Conservation (phyloP, 768 basidiomycete species). For the Serendipita sp. region DNA sequence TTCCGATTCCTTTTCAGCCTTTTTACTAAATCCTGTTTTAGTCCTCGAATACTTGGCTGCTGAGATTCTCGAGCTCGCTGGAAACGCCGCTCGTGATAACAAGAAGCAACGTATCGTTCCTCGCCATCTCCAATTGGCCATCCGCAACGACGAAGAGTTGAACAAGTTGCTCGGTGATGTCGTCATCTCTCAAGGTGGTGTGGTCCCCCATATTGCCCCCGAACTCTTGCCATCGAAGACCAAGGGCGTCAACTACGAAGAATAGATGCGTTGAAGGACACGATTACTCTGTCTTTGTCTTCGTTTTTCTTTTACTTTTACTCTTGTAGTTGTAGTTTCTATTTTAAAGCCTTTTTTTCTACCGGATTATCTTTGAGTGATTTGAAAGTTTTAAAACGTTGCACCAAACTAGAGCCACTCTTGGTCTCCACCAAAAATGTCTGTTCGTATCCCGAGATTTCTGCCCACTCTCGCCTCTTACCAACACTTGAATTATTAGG, state of each 20-base stretch:
- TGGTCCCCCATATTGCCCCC: constrained; percentile 63
- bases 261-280: neutral
- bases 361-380: neutral
- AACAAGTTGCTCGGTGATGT: constrained; percentile 24
- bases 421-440: no score
- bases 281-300: no score
- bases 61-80: constrained; percentile 85
- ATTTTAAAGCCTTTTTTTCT: neutral
- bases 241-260: constrained; percentile 24
- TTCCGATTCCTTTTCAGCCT: constrained; percentile 16
- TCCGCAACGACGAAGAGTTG: constrained; percentile 79
- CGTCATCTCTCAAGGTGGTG: constrained; percentile 84
- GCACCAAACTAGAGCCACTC: no score
- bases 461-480: neutral
- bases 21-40: constrained; percentile 56
- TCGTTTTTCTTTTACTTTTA: neutral
- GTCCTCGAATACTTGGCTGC: constrained; percentile 86
- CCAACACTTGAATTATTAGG: constrained; percentile 25
- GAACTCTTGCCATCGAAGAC: constrained; percentile 41
- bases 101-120: constrained; percentile 93
- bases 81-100: constrained; percentile 77
- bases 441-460: no score
- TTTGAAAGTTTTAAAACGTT: no score
- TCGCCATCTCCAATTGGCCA: constrained; percentile 80
- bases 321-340: neutral